Evolutionary conservation across 352 stramenopile species (phyloP).

Genomic region (Paralagenidium karlingii): DNA sequence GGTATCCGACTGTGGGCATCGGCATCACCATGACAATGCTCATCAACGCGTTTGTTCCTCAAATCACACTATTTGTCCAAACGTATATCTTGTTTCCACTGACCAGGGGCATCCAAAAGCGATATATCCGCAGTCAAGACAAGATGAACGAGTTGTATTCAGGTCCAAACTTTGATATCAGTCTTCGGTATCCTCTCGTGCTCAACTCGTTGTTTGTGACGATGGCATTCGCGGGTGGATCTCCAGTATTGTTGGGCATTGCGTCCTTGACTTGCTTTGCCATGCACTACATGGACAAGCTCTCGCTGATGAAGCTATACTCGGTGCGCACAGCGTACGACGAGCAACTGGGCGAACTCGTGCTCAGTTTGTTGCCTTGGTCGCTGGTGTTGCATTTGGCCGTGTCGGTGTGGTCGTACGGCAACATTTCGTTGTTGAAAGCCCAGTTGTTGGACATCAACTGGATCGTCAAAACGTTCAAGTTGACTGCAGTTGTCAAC

Average conservation of each 20-base stretch:
- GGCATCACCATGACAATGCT: constrained; percentile 80
- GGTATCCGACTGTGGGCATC: constrained; percentile 81
- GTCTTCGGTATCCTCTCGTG: constrained; percentile 68
- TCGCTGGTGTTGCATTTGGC: constrained; percentile 49
- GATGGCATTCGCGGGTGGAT: constrained; percentile 68
- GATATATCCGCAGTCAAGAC: constrained; percentile 45
- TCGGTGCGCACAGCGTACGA: constrained; percentile 73
- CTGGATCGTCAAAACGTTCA: constrained; percentile 21
- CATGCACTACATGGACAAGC: constrained; percentile 76
- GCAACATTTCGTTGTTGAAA: constrained; percentile 53
- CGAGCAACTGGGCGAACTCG: constrained; percentile 51
- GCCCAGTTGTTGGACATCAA: constrained; percentile 31
- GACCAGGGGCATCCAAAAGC: constrained; percentile 17
- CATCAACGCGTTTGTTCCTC: constrained; percentile 63
- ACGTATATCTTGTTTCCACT: constrained; percentile 47
- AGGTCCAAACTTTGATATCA: constrained; percentile 57
- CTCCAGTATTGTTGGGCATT: constrained; percentile 68
- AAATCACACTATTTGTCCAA: constrained; percentile 40
- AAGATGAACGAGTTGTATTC: constrained; percentile 73
- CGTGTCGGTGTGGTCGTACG: constrained; percentile 79
- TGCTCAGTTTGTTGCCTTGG: constrained; percentile 47
- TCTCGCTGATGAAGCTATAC: constrained; percentile 61
- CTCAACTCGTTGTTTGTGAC: constrained; percentile 81
- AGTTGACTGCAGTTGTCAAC: constrained; percentile 10
- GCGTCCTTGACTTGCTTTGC: constrained; percentile 35